Base-by-base conservation (phyloP, 2,329 filamentous ascomycete species). In the Fusarium illudens region DNA sequence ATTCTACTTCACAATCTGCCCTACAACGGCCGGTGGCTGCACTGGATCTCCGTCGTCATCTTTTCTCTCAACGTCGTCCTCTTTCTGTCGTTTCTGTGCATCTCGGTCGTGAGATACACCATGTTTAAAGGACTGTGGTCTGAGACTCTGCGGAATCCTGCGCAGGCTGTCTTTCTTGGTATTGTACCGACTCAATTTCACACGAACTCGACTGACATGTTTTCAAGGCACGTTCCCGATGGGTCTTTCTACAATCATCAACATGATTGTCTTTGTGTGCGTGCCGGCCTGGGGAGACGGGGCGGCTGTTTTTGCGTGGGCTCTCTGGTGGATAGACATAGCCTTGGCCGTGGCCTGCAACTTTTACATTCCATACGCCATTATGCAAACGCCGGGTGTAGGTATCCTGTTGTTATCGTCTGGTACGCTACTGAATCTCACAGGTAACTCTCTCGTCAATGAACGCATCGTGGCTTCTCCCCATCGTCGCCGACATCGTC, bases 171-270 rank as follows among this genome's bases (percentile, higher is more conserved):
- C 22, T 70, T 61, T 6, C 13, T 70, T 3, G 67, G 67, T 50
- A 27, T 39, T 46, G 8, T 5, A 8, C 32, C n/a, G 9, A 8
- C 25, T 22, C 6, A 4, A 6, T 2, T 7, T 30, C 15, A 3
- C 27, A 36, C 3, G 2, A 2, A 10, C 9, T 3, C 12, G 7
- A 30, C 34, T 59, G 11, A 42, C 19, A 39, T 22, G 34, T 48
- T 12, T 91, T 36, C 75, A 90, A 13, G 89, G 85, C 1, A 87
- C 87, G 0, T 82, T 90, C 25, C 88, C 88, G 0, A 90, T 90
- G 84, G 87, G 84, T 0, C 82, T 90, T 29, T 84, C 86, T 1
- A 90, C 87, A 0, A 84, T 90, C 6, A 82, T 90, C 53, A 86
- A 88, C 52, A 86, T 87, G 81, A 83, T 86, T 66, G 81, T 86